These are phyloP conservation scores for Silybum marianum DNA, from an alignment of 129 eudicot genomes.

Conservation along the genomic window DNA sequence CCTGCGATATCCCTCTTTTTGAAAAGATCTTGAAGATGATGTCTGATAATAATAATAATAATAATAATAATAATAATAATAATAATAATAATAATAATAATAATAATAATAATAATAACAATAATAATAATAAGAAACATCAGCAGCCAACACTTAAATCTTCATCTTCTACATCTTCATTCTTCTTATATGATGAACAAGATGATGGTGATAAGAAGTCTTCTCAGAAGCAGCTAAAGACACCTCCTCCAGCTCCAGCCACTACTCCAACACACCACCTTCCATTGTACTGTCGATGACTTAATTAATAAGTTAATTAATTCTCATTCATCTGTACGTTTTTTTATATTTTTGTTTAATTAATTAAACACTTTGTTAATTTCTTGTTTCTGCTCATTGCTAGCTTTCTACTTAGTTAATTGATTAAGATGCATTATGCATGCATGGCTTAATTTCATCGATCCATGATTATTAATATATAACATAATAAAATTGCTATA, in stretches of 20 bases:
- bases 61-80: slow-evolving; percentile 15
- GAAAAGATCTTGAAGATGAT: slow-evolving; percentile 59
- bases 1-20: slow-evolving; percentile 71
- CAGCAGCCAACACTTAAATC: slow-evolving; percentile 32
- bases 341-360: neutral
- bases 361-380: neutral
- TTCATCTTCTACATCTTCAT: slow-evolving; percentile 41
- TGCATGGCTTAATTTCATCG: neutral
- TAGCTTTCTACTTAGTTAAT: too few species aligned
- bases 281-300: slow-evolving; percentile 42
- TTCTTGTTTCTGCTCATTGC: neutral
- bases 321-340: neutral
- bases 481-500: too few species aligned
- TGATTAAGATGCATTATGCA: neutral
- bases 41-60: neutral
- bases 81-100: neutral
- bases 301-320: neutral
- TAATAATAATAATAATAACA: neutral
- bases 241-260: slow-evolving; percentile 37
- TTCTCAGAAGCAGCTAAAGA: slow-evolving; percentile 10
- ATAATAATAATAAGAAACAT: slow-evolving; percentile 10
- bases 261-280: slow-evolving; percentile 34
- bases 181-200: slow-evolving; percentile 28
- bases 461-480: too few species aligned
- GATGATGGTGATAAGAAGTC: neutral